These are phyloP conservation scores for Aspergillus clavatus DNA, from an alignment of 2,329 filamentous ascomycete genomes.

Conservation along the genomic window DNA sequence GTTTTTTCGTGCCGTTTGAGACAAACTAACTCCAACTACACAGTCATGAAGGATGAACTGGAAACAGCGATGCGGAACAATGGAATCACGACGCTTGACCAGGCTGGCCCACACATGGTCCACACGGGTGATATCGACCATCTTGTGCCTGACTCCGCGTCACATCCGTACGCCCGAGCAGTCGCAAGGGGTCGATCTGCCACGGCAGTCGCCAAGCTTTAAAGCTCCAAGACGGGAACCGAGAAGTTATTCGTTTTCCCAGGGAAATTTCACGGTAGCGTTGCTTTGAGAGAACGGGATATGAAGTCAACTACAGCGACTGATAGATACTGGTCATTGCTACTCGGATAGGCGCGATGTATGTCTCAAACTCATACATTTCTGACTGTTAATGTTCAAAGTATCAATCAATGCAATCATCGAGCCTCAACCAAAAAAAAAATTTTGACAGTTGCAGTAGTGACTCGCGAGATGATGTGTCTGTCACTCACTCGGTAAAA, in stretches of 20 bases:
- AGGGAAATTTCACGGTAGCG: too few relatives aligned
- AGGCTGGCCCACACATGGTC: slow-evolving; percentile 42
- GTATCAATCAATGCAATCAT: too few relatives aligned
- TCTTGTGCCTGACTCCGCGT: slow-evolving; percentile 39
- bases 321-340: too few relatives aligned
- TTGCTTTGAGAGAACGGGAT: too few relatives aligned
- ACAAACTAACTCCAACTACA: slow-evolving; percentile 4
- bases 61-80: slow-evolving; percentile 47
- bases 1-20: neutral
- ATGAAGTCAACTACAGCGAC: too few relatives aligned
- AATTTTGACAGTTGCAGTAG: too few relatives aligned
- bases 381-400: too few relatives aligned
- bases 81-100: slow-evolving; percentile 43
- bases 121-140: slow-evolving; percentile 49
- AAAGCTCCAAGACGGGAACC: slow-evolving; percentile 1
- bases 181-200: slow-evolving; percentile 27
- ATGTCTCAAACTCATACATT: too few relatives aligned
- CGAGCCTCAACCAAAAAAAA: too few relatives aligned
- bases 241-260: neutral
- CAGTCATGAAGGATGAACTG: slow-evolving; percentile 45
- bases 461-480: too few relatives aligned
- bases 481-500: too few relatives aligned
- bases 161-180: slow-evolving; percentile 41
- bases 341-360: too few relatives aligned
- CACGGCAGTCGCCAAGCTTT: slow-evolving; percentile 23